Evolutionary conservation across 768 basidiomycete species (phyloP), one percentile per base, ranked within the genome.

Genomic region (Rhizopogon salebrosus): DNA sequence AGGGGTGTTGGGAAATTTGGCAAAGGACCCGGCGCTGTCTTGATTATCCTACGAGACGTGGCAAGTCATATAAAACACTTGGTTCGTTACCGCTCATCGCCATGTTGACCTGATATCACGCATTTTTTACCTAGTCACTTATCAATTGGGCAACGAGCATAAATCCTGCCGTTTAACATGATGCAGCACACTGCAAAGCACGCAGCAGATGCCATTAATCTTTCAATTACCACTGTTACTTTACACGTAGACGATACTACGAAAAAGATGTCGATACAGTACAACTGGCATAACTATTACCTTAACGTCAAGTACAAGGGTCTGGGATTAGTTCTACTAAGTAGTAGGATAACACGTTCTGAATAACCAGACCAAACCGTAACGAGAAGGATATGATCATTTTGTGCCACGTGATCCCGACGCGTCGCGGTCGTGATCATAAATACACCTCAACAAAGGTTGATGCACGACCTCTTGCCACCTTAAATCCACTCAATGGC

Each of bases 1-100:
- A 60, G 85, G 82, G n/a, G 81, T 77, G 48, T 68, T 87, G 54
- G 63, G 73, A 35, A 74, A 80, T 56, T 62, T 85, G 40, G 58
- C 60, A 56, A 80, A 70, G 63, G 67, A 72, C 48, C 9, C 45
- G 16, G 23, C 14, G 13, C 31, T 46, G 22, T 34, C 31, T 46
- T 46, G 22, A 46, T 16, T 34, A 23, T 34, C 45, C 16, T 45
- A 34, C 22, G 31, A 7, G 4, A 31, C 1, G 14, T 31, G 42
- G 27, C 18, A 29, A 9, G 43, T 22, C 20, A 22, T 22, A 39
- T 11, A 11, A 36, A n/a, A 37, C 7, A 9, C 20, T 8, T 20
- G 11, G 18, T 20, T 20, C 11, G 18, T 39, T 22, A 3, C 16
- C 22, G 10, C 18, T 39, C 38, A 20, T 18, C 37, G n/a, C 10